These are phyloP conservation scores for Trichaptum fuscoviolaceum DNA, from an alignment of 768 basidiomycete species.

Conservation along the genomic window DNA sequence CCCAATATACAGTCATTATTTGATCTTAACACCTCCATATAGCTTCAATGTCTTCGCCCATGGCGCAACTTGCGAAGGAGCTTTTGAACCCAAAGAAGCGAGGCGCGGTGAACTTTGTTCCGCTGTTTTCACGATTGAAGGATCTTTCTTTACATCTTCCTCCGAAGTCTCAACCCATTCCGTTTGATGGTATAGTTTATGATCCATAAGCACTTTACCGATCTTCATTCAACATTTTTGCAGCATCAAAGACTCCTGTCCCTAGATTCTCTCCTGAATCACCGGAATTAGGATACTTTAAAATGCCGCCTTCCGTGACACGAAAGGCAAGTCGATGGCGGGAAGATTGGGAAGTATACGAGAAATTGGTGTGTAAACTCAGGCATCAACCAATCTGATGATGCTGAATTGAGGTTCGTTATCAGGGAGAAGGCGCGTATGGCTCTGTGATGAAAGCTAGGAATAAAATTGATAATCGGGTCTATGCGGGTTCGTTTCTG, in stretches of 20 bases:
- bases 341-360: conserved; percentile 92
- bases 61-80: conserved; percentile 2
- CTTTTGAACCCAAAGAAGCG: conserved; percentile 6
- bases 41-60: not conserved
- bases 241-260: conserved; percentile 48
- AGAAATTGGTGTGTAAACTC: conserved; percentile 52
- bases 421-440: conserved; percentile 81
- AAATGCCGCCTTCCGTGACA: conserved; percentile 30
- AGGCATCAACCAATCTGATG: not conserved
- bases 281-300: conserved; percentile 65
- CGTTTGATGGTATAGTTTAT: not conserved
- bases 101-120: not conserved
- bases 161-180: not conserved
- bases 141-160: not conserved
- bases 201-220: not conserved
- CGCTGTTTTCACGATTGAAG: not conserved
- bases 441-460: conserved; percentile 94
- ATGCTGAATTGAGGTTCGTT: conserved; percentile 6
- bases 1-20: not conserved
- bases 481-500: conserved; percentile 63
- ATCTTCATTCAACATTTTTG: not conserved
- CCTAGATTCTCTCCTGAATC: conserved; percentile 42
- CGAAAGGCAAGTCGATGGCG: conserved; percentile 77
- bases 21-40: not conserved
- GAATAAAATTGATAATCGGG: conserved; percentile 80